A percentile compares a stretch with the other conserved stretches of the same genome.
Conservation (phyloP, 768 basidiomycete species). For the Asterophora lycoperdoides region DNA sequence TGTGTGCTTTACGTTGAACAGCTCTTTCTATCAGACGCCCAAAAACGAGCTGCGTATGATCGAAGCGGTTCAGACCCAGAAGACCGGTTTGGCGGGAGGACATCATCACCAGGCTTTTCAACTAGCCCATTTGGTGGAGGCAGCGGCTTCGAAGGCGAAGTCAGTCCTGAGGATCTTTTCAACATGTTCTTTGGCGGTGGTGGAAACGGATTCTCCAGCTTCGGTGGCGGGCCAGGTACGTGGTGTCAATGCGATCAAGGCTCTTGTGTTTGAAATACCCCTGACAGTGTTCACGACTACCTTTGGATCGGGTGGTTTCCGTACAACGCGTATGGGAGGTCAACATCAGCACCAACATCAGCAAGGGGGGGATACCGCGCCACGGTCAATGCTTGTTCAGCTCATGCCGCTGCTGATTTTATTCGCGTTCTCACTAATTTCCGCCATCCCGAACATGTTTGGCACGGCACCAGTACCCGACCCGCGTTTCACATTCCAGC, state of each 20-base stretch:
- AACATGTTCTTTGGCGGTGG: conserved; percentile 97
- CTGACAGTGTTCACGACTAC: conserved; percentile 64
- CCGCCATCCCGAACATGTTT: conserved; percentile 76
- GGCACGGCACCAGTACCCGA: conserved; percentile 64
- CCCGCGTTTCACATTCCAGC: conserved; percentile 71
- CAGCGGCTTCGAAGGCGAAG: conserved; percentile 69
- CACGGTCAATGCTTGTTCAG: conserved; percentile 66
- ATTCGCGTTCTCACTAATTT: conserved; percentile 79
- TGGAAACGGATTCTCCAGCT: conserved; percentile 45
- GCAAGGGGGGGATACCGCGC: conserved; percentile 34
- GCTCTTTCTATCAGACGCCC: conserved; percentile 50
- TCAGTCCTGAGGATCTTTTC: conserved; percentile 95
- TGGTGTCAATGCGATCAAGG: not conserved
- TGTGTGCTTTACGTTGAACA: conserved; percentile 1
- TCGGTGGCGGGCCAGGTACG: conserved; percentile 56
- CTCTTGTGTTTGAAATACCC: conserved; percentile 6
- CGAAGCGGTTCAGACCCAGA: conserved; percentile 86
- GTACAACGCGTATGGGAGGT: conserved; percentile 56
- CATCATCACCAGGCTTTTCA: conserved; percentile 51
- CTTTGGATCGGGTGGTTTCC: conserved; percentile 84
- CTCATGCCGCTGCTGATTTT: conserved; percentile 82
- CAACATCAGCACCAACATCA: conserved; percentile 31
- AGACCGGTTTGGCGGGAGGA: conserved; percentile 69
- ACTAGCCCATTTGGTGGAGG: conserved; percentile 46
- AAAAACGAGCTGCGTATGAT: conserved; percentile 87